Evolutionary conservation across 2,329 filamentous ascomycete genomes (phyloP), one percentile per base, ranked within the genome.

Genomic region (Talaromyces sp.): DNA sequence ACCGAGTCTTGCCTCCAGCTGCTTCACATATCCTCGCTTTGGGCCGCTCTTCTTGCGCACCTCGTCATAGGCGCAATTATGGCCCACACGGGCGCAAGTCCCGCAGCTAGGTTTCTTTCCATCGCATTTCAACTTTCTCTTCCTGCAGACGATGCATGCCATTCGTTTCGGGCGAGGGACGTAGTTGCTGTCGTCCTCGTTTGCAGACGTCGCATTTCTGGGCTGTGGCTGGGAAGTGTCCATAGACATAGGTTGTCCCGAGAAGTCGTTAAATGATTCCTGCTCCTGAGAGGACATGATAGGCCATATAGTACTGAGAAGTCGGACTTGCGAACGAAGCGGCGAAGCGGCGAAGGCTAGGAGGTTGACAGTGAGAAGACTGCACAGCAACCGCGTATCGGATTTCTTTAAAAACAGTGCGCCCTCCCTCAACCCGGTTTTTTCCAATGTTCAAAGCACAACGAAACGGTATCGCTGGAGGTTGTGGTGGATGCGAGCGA

Each of bases 11-110:
- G 95, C 92, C 76, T 97, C 94, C 67, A 97, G 78, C 62, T 92
- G 88, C 80, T 96, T 96, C 63, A 96, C 92, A 72, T 97, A 96
- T 68, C 92, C 92, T 72, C 92, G 84, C 80, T 96, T 96, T 2
- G 92, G 92, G 2, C 92, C 92, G 73, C 92, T 96, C 84, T 96
- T 96, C 77, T 91, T 90, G 72, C 92, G 85, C 68, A 93, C 88
- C 78, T 96, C 92, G 71, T 96, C 92, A 72, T 96, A 96, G 63
- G 89, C 87, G 77, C 92, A 96, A 59, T 88, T 85, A 75, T 97
- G 92, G 50, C 90, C 88, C 56, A 96, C 79, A n/a, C 92, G 83
- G 32, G 89, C 87, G 75, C 92, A 97, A 27, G 92, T 96, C 68
- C 89, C 91, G 72, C 92, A 96, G 66, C 89, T 91, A 24, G 92